Evolutionary conservation across 2,329 filamentous ascomycete species (phyloP).

Genomic region (Aplosporella prunicola): DNA sequence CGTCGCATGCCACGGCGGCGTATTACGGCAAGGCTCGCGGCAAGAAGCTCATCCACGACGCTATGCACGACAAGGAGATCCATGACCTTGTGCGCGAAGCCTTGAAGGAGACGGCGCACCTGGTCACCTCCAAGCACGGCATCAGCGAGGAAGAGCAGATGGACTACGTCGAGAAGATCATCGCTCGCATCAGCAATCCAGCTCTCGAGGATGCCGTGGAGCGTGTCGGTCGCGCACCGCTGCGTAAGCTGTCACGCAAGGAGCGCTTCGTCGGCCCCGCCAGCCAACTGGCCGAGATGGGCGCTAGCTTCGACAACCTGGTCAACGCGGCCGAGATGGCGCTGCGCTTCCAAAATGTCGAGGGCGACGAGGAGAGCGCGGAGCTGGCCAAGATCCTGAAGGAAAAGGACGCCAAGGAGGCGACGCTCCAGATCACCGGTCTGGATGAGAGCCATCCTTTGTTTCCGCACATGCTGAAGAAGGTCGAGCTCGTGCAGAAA

Average conservation of each 20-base stretch:
- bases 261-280: conserved; percentile 94
- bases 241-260: conserved; percentile 88
- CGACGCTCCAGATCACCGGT: conserved; percentile 73
- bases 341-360: conserved; percentile 89
- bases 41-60: conserved; percentile 83
- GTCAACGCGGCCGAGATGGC: conserved; percentile 82
- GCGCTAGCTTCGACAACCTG: conserved; percentile 61
- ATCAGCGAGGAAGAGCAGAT: conserved; percentile 68
- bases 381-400: conserved; percentile 82
- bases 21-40: conserved; percentile 87
- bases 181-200: conserved; percentile 86
- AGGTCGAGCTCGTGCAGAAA: conserved; percentile 73
- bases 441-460: conserved; percentile 69
- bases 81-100: conserved; percentile 69
- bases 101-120: conserved; percentile 72
- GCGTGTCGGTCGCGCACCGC: conserved; percentile 86
- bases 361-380: conserved; percentile 80
- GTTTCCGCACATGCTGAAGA: conserved; percentile 61
- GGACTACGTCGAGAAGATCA: conserved; percentile 84
- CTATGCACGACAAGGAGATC: conserved; percentile 72
- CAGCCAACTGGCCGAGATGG: conserved; percentile 75
- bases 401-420: conserved; percentile 59
- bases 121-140: conserved; percentile 80
- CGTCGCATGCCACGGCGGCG: conserved; percentile 87
- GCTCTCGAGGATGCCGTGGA: conserved; percentile 86